Evolutionary conservation across 2,329 filamentous ascomycete species (phyloP).

Genomic region (Helotiales sp.): DNA sequence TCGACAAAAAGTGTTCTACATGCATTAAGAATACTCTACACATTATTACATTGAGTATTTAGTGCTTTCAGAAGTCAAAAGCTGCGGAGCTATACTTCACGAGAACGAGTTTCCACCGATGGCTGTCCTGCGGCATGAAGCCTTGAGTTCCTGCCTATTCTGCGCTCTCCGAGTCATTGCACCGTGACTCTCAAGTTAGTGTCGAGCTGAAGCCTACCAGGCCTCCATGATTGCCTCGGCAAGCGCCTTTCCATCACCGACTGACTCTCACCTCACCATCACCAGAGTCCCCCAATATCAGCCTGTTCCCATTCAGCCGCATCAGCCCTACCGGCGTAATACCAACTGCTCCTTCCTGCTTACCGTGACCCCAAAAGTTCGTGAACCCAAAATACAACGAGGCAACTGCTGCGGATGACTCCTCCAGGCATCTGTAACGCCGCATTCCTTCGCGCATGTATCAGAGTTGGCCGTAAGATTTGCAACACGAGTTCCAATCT

Average conservation of each 20-base stretch:
- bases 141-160: no score
- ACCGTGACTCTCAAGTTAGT: background rate
- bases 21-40: no score
- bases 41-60: no score
- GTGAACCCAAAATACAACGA: background rate
- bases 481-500: no score
- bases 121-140: no score
- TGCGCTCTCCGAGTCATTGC: no score
- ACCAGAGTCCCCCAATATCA: background rate
- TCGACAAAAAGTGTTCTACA: no score
- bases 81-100: no score
- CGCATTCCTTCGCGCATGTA: background rate
- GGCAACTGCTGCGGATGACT: background rate
- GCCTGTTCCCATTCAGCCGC: background rate
- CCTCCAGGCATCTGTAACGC: background rate
- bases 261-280: background rate
- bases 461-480: no score
- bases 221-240: background rate
- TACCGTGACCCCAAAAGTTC: background rate
- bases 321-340: background rate
- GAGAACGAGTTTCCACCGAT: no score
- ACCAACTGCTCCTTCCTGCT: background rate
- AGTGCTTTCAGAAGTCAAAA: no score
- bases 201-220: background rate
- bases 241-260: background rate